Percentiles rank a stretch among this genome's conserved stretches.
Evolutionary conservation across 2,329 filamentous ascomycete species (phyloP).

Genomic region (Fusarium poae): DNA sequence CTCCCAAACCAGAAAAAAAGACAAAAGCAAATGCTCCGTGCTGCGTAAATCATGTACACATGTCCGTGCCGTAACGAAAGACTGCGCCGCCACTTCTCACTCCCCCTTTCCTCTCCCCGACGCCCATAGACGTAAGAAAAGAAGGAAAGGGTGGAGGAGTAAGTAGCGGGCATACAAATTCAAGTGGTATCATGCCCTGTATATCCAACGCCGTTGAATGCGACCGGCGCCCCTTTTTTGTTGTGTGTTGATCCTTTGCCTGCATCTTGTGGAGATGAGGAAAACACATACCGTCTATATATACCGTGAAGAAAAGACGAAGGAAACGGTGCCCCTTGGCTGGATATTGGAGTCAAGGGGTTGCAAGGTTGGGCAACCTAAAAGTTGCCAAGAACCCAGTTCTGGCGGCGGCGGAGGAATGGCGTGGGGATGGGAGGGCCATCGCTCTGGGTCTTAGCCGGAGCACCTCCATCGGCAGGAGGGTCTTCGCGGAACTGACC

Average conservation of each 20-base stretch:
- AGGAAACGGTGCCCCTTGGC: constrained; percentile 28
- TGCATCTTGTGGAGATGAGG: constrained; percentile 18
- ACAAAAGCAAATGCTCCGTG: constrained; percentile 29
- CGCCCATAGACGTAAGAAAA: constrained; percentile 12
- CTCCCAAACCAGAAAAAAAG: constrained; percentile 31
- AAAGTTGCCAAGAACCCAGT: constrained; percentile 46
- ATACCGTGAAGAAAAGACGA: constrained; percentile 28
- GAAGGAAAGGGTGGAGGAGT: not conserved
- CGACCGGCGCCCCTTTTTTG: constrained; percentile 41
- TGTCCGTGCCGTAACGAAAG: constrained; percentile 21
- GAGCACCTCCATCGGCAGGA: constrained; percentile 12
- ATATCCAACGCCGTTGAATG: constrained; percentile 50
- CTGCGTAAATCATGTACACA: constrained; percentile 29
- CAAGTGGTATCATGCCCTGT: constrained; percentile 44
- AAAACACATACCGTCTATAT: constrained; percentile 34
- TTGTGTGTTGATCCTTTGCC: constrained; percentile 20
- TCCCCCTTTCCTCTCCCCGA: not conserved
- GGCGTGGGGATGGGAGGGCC: constrained; percentile 37
- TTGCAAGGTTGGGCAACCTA: constrained; percentile 19
- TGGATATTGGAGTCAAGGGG: constrained; percentile 10
- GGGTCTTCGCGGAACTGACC: constrained; percentile 44
- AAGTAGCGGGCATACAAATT: constrained; percentile 20
- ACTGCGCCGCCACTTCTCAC: constrained; percentile 5
- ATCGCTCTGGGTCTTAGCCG: constrained; percentile 18
- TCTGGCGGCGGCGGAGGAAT: constrained; percentile 43